phyloP scores from a whole-genome alignment of 2,329 filamentous ascomycete genomes.

The Aspergillus eucalypticola region DNA sequence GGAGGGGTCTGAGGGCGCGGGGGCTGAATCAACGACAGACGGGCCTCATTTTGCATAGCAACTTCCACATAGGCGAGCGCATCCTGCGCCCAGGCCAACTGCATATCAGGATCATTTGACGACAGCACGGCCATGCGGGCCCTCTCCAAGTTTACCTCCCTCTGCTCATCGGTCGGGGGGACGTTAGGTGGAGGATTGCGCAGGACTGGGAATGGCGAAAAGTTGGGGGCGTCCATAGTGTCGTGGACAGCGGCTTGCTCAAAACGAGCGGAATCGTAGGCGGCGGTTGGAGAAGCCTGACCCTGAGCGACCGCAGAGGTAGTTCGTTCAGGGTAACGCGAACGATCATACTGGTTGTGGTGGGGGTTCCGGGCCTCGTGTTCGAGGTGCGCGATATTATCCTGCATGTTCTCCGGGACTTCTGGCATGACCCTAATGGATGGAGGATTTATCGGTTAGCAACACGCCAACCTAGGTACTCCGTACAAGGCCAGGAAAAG shows the following conservation, averaged over 20 bases:
- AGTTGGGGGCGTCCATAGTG: slow-evolving; percentile 65
- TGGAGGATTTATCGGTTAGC: slow-evolving; percentile 24
- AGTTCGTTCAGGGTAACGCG: slow-evolving; percentile 39
- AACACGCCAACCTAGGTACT: slow-evolving; percentile 16
- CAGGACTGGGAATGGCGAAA: slow-evolving; percentile 89
- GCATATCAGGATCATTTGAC: slow-evolving; percentile 93
- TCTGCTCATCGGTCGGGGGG: slow-evolving; percentile 89
- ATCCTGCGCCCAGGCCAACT: slow-evolving; percentile 95
- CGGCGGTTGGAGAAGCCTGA: slow-evolving; percentile 28
- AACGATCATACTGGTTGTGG: slow-evolving; percentile 40
- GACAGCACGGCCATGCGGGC: slow-evolving; percentile 81
- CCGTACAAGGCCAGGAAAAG: slow-evolving; percentile 10
- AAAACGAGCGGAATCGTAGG: slow-evolving; percentile 45
- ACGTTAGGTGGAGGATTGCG: slow-evolving; percentile 78
- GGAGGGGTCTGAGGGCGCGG: slow-evolving; percentile 76
- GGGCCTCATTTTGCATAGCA: slow-evolving; percentile 71
- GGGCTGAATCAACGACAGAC: slow-evolving; percentile 60
- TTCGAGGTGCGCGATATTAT: slow-evolving; percentile 89
- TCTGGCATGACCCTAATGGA: slow-evolving; percentile 80
- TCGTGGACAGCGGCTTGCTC: slow-evolving; percentile 55
- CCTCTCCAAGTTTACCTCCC: slow-evolving; percentile 84
- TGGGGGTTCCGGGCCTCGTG: slow-evolving; percentile 63
- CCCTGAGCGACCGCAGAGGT: slow-evolving; percentile 37
- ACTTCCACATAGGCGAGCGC: slow-evolving; percentile 86
- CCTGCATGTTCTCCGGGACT: slow-evolving; percentile 94